Evolutionary conservation across 2,329 filamentous ascomycete species (phyloP), one percentile per base, ranked within the genome.

Genomic region (Stachybotrys chlorohalonatus): DNA sequence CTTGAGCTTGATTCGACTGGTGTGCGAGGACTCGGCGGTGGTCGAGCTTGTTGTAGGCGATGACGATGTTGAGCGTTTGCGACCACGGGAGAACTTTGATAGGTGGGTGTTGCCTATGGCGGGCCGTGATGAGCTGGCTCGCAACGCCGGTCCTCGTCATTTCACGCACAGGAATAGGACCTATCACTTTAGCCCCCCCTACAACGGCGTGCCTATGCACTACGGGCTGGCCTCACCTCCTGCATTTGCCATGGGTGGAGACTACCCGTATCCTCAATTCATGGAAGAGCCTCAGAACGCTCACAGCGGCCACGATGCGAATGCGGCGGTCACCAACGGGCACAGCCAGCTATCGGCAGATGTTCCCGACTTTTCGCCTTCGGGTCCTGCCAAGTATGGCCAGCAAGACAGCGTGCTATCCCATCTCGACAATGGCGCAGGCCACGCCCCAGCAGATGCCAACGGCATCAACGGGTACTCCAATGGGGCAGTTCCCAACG

Each of bases 61-160:
- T 31, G 90, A 96, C 67, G 85, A 87, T 36, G 75, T 86, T 52
- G 90, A 96, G 68, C 82, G 90, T 48, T 69, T 97, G 49, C 87
- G 94, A 52, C 82, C 84, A 56, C 81, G 82, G 31, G 80, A 90
- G 17, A 84, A 83, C 31, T 96, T 91, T 90, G 79, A 87, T 60
- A 83, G 85, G 60, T 97, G 90, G 77, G 81, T 96, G 17, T 72
- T 95, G 56, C 80, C 82, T 2, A 77, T 85, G 65, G 80, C 85
- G 11, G 82, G 90, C 58, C 86, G 93, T 58, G 84, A 91, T 61
- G 77, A 84, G 47, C 79, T 82, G 17, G 89, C 89, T 46, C 89
- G 87, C 66, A 88, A 87, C 63, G 81, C 87, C 16, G 91, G 91
- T 4, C 81, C 80, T 32, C 67, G 69, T 48, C 74, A 69, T 47